Evolutionary conservation across 1,139 yeast genomes (phyloP).

Genomic region (Sporopachydermia cereana): DNA sequence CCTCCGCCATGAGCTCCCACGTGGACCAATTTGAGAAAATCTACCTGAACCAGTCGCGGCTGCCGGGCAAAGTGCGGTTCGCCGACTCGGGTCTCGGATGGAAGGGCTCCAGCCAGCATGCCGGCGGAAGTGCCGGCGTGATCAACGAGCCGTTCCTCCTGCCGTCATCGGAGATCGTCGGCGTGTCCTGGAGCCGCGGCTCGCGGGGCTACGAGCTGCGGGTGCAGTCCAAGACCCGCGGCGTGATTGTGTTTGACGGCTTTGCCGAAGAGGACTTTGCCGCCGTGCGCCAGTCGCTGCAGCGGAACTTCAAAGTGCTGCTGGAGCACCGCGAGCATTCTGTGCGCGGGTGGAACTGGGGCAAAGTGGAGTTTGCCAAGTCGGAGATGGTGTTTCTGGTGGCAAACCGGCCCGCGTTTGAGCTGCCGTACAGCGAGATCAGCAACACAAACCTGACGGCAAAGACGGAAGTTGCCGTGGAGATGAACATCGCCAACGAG

Average conservation of each 20-base stretch:
- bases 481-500: constrained; percentile 54
- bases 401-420: constrained; percentile 84
- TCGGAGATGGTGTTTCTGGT: constrained; percentile 81
- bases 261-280: constrained; percentile 76
- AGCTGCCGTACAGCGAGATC: constrained; percentile 71
- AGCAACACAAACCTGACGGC: constrained; percentile 88
- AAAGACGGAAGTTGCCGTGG: constrained; percentile 87
- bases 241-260: constrained; percentile 84
- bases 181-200: constrained; percentile 88
- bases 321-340: constrained; percentile 86
- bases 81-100: constrained; percentile 96
- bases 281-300: constrained; percentile 72
- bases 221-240: constrained; percentile 78
- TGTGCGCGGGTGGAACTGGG: constrained; percentile 99
- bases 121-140: constrained; percentile 41
- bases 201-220: constrained; percentile 84
- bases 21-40: constrained; percentile 60
- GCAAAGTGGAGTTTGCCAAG: constrained; percentile 82
- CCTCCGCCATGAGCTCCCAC: constrained; percentile 1
- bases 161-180: constrained; percentile 71
- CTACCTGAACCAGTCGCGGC: constrained; percentile 75
- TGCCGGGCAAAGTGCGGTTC: constrained; percentile 82
- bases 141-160: constrained; percentile 59
- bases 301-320: constrained; percentile 57
- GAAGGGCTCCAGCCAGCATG: constrained; percentile 51